Evolutionary conservation across 768 basidiomycete species (phyloP), one percentile per base, ranked within the genome.

Genomic region (Grammothele lineata): DNA sequence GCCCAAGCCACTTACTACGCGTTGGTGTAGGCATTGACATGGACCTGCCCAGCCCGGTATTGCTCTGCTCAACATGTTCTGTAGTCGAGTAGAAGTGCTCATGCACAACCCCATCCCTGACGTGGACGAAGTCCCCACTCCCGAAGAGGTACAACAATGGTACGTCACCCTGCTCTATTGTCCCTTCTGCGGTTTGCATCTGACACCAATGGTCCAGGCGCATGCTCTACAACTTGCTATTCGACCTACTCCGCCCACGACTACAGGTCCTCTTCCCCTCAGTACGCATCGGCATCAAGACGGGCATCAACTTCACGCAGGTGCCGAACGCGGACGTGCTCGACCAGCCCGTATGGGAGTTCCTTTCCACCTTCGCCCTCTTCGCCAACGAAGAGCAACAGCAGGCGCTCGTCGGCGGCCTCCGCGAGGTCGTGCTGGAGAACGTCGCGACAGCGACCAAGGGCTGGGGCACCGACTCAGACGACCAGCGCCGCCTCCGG

Each of bases 271-370:
- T 98, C 21, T 98, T 98, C 78, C 94, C 96, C 1, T 96, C 95
- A 3, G 84, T 87, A 15, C 84, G 92, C 43, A 80, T 82, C 40
- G 62, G 73, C 43, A 64, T 77, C 56, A 67, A 69, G 54, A 66
- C 47, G 51, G 67, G 61, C 36, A 66, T 73, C 60, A 50, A 52
- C 53, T 48, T 67, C 62, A 48, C 43, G 46, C 61, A 64, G 22
- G 64, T 69, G 15, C 68, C 74, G 1, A 64, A 72, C 22, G 74
- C 76, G 25, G 87, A 88, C 61, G 72, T 77, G 48, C 74, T 87
- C 45, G 92, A 95, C 67, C 87, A 89, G 64, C 89, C 87, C 12
- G 88, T 92, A n/a, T 96, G 93, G 92, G 86, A 89, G 62, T 90
- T 93, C 74, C 77, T 96, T 27, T 90, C 92, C 6, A 83, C 91